Percentiles rank a stretch among this genome's conserved stretches.
Evolutionary conservation across 1,284 basidiomycete species (phyloP).

Genomic region (Irpex sp.): DNA sequence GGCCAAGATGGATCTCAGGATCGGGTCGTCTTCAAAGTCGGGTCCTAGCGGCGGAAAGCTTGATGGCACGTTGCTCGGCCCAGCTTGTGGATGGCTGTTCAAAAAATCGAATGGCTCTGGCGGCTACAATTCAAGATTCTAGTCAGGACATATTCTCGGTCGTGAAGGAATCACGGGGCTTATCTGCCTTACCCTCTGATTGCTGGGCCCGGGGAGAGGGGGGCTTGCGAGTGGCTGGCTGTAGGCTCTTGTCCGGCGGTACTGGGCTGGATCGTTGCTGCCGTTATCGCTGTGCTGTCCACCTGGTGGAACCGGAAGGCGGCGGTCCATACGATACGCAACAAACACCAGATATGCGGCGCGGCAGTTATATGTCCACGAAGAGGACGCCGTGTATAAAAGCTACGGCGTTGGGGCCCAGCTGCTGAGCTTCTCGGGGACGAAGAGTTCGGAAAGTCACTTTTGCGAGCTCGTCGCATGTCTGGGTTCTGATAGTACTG

Average conservation of each 20-base stretch:
- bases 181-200: constrained; percentile 16
- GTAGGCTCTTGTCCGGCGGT: constrained; percentile 19
- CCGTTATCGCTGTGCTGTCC: constrained; percentile 2
- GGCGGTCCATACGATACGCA: constrained; percentile 10
- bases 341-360: not conserved
- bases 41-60: constrained; percentile 11
- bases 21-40: constrained; percentile 25
- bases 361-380: constrained; percentile 9
- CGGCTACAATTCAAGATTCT: constrained; percentile 7
- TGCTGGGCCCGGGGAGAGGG: constrained; percentile 18
- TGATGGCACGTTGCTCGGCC: constrained; percentile 9
- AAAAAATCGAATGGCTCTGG: constrained; percentile 15
- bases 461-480: constrained; percentile 9
- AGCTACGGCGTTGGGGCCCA: not conserved
- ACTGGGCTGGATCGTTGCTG: not conserved
- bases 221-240: constrained; percentile 14
- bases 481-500: constrained; percentile 15
- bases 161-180: not conserved
- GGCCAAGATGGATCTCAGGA: constrained; percentile 23
- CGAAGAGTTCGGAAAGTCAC: not conserved
- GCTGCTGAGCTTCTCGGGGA: not conserved
- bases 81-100: constrained; percentile 11
- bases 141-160: constrained; percentile 6
- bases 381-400: not conserved
- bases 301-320: constrained; percentile 4